Evolutionary conservation across 169 alveolate genomes (phyloP).

Genomic region (Babesia microti): DNA sequence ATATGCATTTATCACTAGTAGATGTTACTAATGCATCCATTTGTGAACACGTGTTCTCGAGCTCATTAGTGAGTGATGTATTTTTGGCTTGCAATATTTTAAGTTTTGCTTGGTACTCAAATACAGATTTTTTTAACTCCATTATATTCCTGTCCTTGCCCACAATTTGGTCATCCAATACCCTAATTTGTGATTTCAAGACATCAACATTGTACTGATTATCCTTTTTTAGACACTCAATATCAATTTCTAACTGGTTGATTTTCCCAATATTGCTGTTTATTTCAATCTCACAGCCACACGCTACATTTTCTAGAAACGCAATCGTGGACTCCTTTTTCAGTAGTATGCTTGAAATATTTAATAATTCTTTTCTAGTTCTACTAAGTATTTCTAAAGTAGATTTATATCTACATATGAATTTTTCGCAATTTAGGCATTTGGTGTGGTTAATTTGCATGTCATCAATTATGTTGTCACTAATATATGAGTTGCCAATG

Average conservation of each 20-base stretch:
- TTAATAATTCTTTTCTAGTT: conserved; percentile 25
- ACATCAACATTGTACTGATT: conserved; percentile 14
- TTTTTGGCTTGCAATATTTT: conserved; percentile 15
- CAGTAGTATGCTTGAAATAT: conserved; percentile 20
- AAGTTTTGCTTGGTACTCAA: conserved; percentile 4
- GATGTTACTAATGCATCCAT: conserved; percentile 28
- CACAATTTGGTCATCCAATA: conserved; percentile 7
- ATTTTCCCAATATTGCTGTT: conserved; percentile 5
- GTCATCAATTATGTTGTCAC: background rate
- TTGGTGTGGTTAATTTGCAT: background rate
- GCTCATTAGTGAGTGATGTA: conserved; percentile 21
- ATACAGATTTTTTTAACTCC: conserved; percentile 4
- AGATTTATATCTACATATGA: conserved; percentile 7
- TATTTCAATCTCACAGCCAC: conserved; percentile 31
- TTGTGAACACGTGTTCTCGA: conserved; percentile 29
- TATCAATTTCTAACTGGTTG: conserved; percentile 2
- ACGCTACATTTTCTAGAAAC: conserved; percentile 36
- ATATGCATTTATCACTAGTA: conserved; percentile 32
- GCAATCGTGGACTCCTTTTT: conserved; percentile 32
- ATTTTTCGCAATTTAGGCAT: conserved; percentile 1
- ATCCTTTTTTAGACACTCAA: conserved; percentile 5
- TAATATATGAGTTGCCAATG: background rate
- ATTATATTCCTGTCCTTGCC: conserved; percentile 29
- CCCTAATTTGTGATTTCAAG: conserved; percentile 24
- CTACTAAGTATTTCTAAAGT: conserved; percentile 37